These are phyloP conservation scores for Beauveria bassiana DNA, from an alignment of 2,329 filamentous ascomycete genomes.

Conservation along the genomic window DNA sequence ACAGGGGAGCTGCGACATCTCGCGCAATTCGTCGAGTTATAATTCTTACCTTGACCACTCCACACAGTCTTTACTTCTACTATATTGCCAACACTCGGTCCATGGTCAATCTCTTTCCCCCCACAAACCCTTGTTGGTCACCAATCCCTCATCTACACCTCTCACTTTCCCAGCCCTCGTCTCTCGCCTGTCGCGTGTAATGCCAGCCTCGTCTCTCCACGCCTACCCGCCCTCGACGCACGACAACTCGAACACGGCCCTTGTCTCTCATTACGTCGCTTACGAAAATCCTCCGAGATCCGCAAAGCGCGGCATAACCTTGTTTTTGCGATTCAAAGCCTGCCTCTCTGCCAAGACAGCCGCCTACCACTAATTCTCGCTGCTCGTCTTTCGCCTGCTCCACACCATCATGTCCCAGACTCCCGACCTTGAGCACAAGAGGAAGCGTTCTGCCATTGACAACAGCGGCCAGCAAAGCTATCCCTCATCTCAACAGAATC, in stretches of 20 bases:
- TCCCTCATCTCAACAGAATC: not conserved
- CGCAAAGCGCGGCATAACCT: not conserved
- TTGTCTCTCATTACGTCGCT: not conserved
- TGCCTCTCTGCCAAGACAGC: not conserved
- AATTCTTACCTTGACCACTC: not conserved
- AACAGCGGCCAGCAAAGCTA: not conserved
- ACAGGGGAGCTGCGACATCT: not conserved
- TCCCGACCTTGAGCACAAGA: constrained; percentile 12
- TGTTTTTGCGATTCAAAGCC: not conserved
- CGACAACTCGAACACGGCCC: not conserved
- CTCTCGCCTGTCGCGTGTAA: not conserved
- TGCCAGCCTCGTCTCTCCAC: not conserved
- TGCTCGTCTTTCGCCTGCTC: not conserved
- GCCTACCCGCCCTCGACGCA: not conserved
- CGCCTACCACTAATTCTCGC: not conserved
- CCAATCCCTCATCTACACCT: not conserved
- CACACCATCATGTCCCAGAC: constrained; percentile 8
- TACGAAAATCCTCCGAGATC: not conserved
- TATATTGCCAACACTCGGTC: not conserved
- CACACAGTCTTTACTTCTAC: not conserved
- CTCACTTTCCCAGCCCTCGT: not conserved
- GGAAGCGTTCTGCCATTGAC: constrained; percentile 11
- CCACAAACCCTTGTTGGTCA: not conserved
- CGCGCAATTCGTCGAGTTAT: not conserved
- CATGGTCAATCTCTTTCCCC: not conserved